Conservation (phyloP, 2,329 filamentous ascomycete species). For the Tolypocladium pustulatum region DNA sequence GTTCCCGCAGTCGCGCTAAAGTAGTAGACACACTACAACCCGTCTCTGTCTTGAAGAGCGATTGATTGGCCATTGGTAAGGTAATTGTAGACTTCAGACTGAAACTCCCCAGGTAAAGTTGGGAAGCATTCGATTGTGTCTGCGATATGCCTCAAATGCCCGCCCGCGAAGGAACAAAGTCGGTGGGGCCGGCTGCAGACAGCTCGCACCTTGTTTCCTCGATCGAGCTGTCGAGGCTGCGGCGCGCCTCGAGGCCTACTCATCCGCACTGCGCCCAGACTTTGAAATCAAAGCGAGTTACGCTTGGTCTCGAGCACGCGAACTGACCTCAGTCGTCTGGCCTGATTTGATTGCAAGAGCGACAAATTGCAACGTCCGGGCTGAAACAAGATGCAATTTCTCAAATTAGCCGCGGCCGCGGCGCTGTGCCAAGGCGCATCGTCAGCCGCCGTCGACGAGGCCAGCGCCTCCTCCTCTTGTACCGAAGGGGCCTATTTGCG, state of each 20-base stretch:
- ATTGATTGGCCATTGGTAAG: neutral
- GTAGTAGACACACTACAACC: neutral
- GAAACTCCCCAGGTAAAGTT: too few relatives aligned
- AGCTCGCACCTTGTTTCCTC: neutral
- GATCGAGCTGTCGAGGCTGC: neutral
- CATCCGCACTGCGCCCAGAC: neutral
- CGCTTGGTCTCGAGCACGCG: neutral
- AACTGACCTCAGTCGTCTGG: too few relatives aligned
- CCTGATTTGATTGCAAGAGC: too few relatives aligned
- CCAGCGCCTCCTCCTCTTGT: neutral
- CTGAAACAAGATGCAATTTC: neutral
- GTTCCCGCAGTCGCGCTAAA: neutral
- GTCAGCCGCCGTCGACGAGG: neutral
- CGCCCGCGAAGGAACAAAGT: neutral
- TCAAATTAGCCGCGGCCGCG: neutral
- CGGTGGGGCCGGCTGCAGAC: neutral
- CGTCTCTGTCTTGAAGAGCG: too few relatives aligned
- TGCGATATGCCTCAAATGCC: neutral
- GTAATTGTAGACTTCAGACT: neutral
- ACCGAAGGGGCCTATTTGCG: conserved; percentile 7
- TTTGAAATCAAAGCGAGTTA: neutral
- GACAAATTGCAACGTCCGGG: too few relatives aligned
- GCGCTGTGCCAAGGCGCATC: neutral
- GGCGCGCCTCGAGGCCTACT: too few relatives aligned
- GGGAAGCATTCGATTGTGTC: neutral